Evolutionary conservation across 176 grass and related monocot species (phyloP).

Genomic region (Oryza australiensis): DNA sequence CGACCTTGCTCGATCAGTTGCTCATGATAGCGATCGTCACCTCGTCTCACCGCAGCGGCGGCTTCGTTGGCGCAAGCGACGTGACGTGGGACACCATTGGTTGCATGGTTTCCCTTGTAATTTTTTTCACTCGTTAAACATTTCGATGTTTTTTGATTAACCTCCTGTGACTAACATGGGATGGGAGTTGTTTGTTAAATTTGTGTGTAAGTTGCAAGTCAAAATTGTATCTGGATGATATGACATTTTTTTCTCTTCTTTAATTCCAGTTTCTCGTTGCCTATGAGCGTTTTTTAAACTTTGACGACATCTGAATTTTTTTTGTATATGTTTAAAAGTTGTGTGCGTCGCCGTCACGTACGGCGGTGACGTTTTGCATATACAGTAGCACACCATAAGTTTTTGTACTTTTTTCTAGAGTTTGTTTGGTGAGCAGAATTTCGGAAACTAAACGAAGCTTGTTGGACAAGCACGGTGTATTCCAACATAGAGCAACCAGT

Average conservation of each 20-base stretch:
- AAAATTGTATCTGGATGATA: slow-evolving; percentile 17
- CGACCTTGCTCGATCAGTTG: not conserved
- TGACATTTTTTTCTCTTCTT: not conserved
- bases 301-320: not conserved
- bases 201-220: slow-evolving; percentile 32
- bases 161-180: slow-evolving; percentile 2
- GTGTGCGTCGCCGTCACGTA: not conserved
- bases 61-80: not conserved
- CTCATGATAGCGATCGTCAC: not conserved
- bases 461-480: not conserved
- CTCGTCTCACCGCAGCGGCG: not conserved
- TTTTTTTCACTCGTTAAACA: not conserved
- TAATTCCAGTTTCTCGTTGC: not conserved
- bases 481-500: not conserved
- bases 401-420: not conserved
- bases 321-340: too few species aligned
- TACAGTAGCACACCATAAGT: not conserved
- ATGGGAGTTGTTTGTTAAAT: slow-evolving; percentile 9
- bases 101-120: not conserved
- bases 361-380: not conserved
- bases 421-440: slow-evolving; percentile 5
- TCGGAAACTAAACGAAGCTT: not conserved
- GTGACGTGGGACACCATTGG: not conserved
- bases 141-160: slow-evolving; percentile 18
- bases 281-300: not conserved